These are phyloP conservation scores for Penicillium cinerascens DNA, from an alignment of 495 filamentous ascomycete species.

Conservation along the genomic window DNA sequence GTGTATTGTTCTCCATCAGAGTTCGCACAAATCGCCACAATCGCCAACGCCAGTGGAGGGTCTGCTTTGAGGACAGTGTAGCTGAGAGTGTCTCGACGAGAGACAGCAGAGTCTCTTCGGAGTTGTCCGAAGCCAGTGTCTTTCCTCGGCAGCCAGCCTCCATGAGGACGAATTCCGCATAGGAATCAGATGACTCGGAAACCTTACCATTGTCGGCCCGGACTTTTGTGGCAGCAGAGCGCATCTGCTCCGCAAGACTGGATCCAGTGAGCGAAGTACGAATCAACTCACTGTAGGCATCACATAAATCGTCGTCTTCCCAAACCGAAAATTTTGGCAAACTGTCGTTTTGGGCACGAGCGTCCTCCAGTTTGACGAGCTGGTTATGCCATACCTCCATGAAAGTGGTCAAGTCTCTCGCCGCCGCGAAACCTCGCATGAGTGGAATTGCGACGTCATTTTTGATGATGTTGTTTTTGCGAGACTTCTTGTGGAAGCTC, in stretches of 20 bases:
- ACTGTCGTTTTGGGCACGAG: conserved; percentile 27
- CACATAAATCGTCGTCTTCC: conserved; percentile 59
- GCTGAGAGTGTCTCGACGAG: conserved; percentile 27
- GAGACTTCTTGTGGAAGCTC: conserved; percentile 2
- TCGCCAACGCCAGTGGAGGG: conserved; percentile 46
- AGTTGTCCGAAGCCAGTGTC: conserved; percentile 20
- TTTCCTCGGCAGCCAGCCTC: conserved; percentile 37
- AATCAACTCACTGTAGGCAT: conserved; percentile 36
- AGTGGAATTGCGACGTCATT: conserved; percentile 52
- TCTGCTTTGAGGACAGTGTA: conserved; percentile 35
- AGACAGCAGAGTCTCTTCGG: conserved; percentile 20
- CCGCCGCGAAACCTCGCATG: conserved; percentile 58
- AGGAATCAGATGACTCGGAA: conserved; percentile 27
- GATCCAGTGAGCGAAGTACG: conserved; percentile 32
- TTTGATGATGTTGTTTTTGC: conserved; percentile 33
- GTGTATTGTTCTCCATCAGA: conserved; percentile 29
- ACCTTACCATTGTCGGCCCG: conserved; percentile 30
- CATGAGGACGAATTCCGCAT: conserved; percentile 36
- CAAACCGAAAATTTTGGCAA: conserved; percentile 46
- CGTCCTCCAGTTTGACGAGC: conserved; percentile 46
- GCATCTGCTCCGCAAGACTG: conserved; percentile 33
- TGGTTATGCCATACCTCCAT: conserved; percentile 63
- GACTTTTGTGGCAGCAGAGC: conserved; percentile 27
- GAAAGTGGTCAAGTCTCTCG: conserved; percentile 64
- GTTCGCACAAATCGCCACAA: conserved; percentile 42